Evolutionary conservation across 2,329 filamentous ascomycete genomes (phyloP), one percentile per base, ranked within the genome.

Genomic region (Colletotrichum orchidophilum): DNA sequence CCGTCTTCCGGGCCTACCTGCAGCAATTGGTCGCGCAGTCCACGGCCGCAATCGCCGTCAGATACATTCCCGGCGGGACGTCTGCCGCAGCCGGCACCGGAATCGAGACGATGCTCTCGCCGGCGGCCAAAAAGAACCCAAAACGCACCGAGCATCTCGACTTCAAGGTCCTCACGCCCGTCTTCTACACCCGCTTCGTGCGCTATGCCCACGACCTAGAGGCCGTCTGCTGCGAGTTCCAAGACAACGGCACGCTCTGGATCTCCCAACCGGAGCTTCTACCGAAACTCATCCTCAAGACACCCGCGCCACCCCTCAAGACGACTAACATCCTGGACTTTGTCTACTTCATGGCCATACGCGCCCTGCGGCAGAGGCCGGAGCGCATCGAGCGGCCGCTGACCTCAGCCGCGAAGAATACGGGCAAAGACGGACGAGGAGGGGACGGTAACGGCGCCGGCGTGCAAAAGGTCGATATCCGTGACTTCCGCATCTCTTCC

Each of bases 141-240:
- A 61, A 71, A 3, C 49, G 63, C 2, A 70, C 71, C 3, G 80
- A 84, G 26, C 78, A 84, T 0, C 61, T 92, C 6, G 87, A 88
- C 53, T 81, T 93, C 58, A 86, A 86, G 63, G 82, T 93, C 5
- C 78, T 92, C 24, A 91, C 89, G 0, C 91, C 92, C 1, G 83
- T 82, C 0, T 94, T 94, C 76, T 94, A 94, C 81, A 85, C 87
- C 13, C 86, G 91, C 31, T 90, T 93, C 58, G 84, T 90, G 0
- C 85, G 88, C 73, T 93, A 93, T 76, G 83, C 87, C 0, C 85
- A 91, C 75, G 87, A 89, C 26, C 84, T 88, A 21, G 88, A 92
- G 74, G 90, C 89, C 1, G 81, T 93, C 33, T 88, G 90, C 66
- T 85, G 86, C 70, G 90, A 93, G 76, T 77, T 88, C 76, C 78